Evolutionary conservation across 768 basidiomycete species (phyloP).

Genomic region (Tulasnella sp.): DNA sequence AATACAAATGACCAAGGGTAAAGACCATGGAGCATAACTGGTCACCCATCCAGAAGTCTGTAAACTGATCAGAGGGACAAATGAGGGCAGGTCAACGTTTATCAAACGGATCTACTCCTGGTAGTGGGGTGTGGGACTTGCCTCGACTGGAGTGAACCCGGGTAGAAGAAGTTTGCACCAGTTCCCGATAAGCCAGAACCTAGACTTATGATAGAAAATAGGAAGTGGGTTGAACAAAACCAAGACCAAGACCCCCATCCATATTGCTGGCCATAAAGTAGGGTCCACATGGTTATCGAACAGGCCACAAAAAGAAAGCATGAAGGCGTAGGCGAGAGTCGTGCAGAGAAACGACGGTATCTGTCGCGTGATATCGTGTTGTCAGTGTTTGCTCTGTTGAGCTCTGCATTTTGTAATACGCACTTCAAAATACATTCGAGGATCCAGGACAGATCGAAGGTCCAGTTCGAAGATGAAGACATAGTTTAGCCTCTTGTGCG

Average conservation of each 20-base stretch:
- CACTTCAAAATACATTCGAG: constrained; percentile 69
- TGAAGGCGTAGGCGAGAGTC: constrained; percentile 68
- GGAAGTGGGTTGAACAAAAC: constrained; percentile 71
- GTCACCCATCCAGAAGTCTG: constrained; percentile 87
- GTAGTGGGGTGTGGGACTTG: constrained; percentile 31
- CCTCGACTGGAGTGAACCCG: constrained; percentile 67
- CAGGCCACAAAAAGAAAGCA: constrained; percentile 60
- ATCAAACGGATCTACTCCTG: background rate
- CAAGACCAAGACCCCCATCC: constrained; percentile 53
- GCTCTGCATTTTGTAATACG: background rate
- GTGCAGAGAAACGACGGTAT: constrained; percentile 72
- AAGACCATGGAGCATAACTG: constrained; percentile 75
- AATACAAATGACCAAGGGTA: constrained; percentile 59
- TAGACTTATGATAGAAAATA: constrained; percentile 46
- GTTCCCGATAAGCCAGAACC: constrained; percentile 73
- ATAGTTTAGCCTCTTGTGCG: constrained; percentile 71
- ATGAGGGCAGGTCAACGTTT: background rate
- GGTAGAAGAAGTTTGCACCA: constrained; percentile 53
- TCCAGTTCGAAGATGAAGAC: constrained; percentile 85
- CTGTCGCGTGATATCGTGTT: constrained; percentile 29
- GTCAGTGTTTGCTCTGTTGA: background rate
- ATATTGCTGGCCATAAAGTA: constrained; percentile 68
- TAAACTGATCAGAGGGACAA: constrained; percentile 38
- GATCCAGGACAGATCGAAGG: constrained; percentile 58
- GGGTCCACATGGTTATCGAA: constrained; percentile 53